These are phyloP conservation scores for Aspergillus nidulans DNA, from an alignment of 495 filamentous ascomycete genomes.

Conservation along the genomic window DNA sequence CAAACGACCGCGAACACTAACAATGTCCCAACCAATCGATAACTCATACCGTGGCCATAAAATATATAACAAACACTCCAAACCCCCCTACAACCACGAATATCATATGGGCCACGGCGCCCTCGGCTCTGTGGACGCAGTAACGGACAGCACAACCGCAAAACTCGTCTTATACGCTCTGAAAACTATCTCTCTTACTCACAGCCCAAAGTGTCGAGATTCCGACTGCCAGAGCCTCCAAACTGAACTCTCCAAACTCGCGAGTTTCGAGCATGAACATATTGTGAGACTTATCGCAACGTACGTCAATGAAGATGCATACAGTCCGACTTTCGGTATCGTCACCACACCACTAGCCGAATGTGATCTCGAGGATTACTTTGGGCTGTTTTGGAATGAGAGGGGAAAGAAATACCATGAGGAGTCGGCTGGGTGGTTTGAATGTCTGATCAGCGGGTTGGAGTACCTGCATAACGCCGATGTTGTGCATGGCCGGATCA, in stretches of 20 bases:
- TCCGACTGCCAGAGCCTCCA: too few relatives aligned
- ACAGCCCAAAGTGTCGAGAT: background rate
- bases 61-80: background rate
- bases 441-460: background rate
- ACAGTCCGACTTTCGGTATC: background rate
- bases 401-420: background rate
- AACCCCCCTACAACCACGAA: background rate
- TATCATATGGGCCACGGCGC: background rate
- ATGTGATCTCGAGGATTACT: background rate
- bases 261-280: background rate
- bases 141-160: background rate
- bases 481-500: background rate
- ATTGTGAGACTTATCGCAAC: background rate
- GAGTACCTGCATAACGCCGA: background rate
- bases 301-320: background rate
- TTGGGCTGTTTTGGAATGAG: background rate
- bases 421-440: background rate
- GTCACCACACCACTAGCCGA: background rate
- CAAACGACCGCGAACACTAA: background rate
- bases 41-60: background rate
- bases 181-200: too few relatives aligned
- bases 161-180: background rate
- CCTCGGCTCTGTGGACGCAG: background rate
- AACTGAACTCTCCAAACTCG: background rate
- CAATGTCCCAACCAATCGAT: background rate